Conservation (phyloP, 495 filamentous ascomycete genomes). For the Annulohypoxylon bovei region DNA sequence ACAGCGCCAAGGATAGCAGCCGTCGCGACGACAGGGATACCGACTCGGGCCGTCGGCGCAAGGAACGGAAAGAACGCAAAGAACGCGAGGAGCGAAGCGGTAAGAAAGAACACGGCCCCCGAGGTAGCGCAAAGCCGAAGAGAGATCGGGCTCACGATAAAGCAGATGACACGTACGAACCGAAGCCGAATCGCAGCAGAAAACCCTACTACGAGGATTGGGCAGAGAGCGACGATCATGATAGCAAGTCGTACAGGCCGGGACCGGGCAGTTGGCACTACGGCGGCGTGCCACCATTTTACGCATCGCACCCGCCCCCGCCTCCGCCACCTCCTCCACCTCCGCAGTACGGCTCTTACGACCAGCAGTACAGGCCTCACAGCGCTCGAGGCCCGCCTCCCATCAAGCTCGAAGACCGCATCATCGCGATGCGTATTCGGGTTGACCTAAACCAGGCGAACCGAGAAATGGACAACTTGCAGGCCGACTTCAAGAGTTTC, state of each 20-base stretch:
- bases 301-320: not conserved
- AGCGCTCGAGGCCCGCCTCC: not conserved
- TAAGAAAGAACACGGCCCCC: not conserved
- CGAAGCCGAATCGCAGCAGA: not conserved
- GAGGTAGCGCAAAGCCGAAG: not conserved
- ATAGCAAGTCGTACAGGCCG: not conserved
- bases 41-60: constrained; percentile 5
- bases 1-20: not conserved
- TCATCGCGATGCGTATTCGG: constrained; percentile 21
- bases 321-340: not conserved
- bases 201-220: constrained; percentile 29
- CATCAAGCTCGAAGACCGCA: constrained; percentile 6
- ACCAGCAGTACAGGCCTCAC: not conserved
- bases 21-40: not conserved
- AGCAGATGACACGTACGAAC: constrained; percentile 3
- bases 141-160: not conserved
- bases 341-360: not conserved
- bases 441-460: not conserved
- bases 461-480: not conserved
- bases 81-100: not conserved
- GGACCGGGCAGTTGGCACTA: not conserved
- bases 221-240: not conserved
- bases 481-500: constrained; percentile 7
- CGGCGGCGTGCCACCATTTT: not conserved
- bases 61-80: not conserved